phyloP scores from a whole-genome alignment of 83 land plant species.

The Larix sibirica region DNA sequence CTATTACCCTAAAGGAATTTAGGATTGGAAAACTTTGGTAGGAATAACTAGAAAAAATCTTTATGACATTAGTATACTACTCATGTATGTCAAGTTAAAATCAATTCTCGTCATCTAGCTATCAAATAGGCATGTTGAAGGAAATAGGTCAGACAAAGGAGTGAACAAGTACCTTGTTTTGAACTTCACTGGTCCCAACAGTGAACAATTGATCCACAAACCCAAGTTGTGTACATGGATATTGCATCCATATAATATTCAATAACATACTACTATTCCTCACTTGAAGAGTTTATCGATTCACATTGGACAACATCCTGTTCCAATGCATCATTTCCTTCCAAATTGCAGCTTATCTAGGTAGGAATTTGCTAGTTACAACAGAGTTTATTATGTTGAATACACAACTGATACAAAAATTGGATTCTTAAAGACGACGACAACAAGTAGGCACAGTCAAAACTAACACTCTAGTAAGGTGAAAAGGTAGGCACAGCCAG shows the following conservation, averaged over 20 bases:
- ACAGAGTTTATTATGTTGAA: conserved; percentile 68
- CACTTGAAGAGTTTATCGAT: conserved; percentile 30
- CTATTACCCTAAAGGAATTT: too few relatives aligned
- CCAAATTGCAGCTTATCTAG: conserved; percentile 77
- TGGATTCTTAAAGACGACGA: neutral
- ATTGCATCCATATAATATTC: neutral
- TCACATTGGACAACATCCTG: conserved; percentile 26
- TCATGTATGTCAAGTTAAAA: too few relatives aligned
- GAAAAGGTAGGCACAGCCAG: too few relatives aligned
- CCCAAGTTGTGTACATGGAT: neutral
- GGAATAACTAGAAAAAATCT: too few relatives aligned
- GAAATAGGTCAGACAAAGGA: too few relatives aligned
- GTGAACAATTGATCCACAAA: too few relatives aligned
- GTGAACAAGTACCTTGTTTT: neutral
- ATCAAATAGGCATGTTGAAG: too few relatives aligned
- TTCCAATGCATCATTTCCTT: conserved; percentile 50
- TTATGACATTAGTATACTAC: too few relatives aligned
- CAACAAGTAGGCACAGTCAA: conserved; percentile 5
- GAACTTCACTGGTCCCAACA: neutral
- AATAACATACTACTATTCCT: conserved; percentile 29
- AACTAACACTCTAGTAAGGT: too few relatives aligned
- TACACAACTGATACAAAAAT: neutral
- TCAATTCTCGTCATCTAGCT: too few relatives aligned
- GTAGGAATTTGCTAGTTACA: conserved; percentile 59
- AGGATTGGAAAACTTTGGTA: too few relatives aligned